These are phyloP conservation scores for Piper betle DNA, from an alignment of 164 flowering plant genomes.

Conservation along the genomic window DNA sequence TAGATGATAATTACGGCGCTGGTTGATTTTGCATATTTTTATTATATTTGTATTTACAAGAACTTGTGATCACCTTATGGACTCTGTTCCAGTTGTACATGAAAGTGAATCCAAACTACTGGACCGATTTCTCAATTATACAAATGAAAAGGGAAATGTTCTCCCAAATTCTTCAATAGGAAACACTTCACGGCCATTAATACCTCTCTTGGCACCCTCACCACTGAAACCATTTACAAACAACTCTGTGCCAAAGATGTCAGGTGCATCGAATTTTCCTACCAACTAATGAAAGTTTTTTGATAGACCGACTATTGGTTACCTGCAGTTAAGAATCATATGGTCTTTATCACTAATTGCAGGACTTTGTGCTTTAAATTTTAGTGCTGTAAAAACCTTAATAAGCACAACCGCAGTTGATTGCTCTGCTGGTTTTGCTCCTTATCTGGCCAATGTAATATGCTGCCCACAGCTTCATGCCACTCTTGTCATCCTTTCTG, in stretches of 20 bases:
- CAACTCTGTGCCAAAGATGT: slow-evolving; percentile 49
- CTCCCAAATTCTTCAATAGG: slow-evolving; percentile 42
- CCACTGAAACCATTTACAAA: slow-evolving; percentile 77
- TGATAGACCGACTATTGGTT: no score
- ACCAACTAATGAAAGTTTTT: no score
- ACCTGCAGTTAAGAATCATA: no score
- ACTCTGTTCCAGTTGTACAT: slow-evolving; percentile 23
- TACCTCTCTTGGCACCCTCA: slow-evolving; percentile 83
- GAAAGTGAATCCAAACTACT: slow-evolving; percentile 20
- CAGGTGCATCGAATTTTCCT: slow-evolving; percentile 32
- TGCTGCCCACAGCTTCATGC: slow-evolving; percentile 93
- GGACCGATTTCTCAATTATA: slow-evolving; percentile 1
- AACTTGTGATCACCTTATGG: background rate
- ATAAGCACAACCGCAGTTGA: slow-evolving; percentile 58
- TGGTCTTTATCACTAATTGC: slow-evolving; percentile 12
- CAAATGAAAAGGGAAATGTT: slow-evolving; percentile 16
- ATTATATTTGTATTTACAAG: no score
- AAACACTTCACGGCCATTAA: slow-evolving; percentile 55
- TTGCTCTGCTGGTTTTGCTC: slow-evolving; percentile 63
- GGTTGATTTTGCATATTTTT: no score
- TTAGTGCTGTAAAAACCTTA: slow-evolving; percentile 54
- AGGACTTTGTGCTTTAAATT: slow-evolving; percentile 72
- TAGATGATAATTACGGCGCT: no score
- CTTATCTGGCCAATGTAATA: slow-evolving; percentile 69
- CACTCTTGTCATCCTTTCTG: slow-evolving; percentile 57